Base-by-base conservation (phyloP, 1,284 basidiomycete species). In the Xerocomus amazonicus region DNA sequence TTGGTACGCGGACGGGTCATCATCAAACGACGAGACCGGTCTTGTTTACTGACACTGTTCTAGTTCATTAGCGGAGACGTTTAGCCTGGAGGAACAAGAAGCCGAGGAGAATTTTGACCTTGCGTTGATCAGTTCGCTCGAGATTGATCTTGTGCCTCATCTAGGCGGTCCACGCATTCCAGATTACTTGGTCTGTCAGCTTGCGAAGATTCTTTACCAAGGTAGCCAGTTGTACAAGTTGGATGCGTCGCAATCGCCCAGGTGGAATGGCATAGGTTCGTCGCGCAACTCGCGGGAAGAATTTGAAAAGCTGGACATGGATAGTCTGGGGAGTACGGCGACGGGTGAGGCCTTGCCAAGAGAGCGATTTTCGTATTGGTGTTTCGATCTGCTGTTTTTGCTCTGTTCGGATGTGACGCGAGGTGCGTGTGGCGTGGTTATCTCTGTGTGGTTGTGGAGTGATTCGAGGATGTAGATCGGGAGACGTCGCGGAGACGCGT, bases 351-450 rank as follows among this genome's bases (percentile, higher is more conserved):
- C 82, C 23, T 71, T 87, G 35, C 81, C 86, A 1, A 76, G 90
- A 42, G 94, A 98, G 67, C 75, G 87, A 9, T 92, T 94, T 62
- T 86, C 89, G 8, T 97, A 93, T 70, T 97, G 94, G 93, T 93
- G 90, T 58, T 88, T 97, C 54, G 92, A 97, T 60, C 70, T 96
- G 23, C 68, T 98, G 14, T 93, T 97, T 66, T 66, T 88, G 54
- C 76, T 90, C 23, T 92, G 88, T 59, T 85, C 85, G 0, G 73
- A 82, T 56, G 71, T 73, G 0, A 79, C 77, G 1, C 74, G 74
- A 69, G 84, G 88, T 87, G 51, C 32, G 43, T 51, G 26, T 4
- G 6, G 10, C 17, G 12, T 31, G 31, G 17, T 17, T n/a, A 5
- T 27, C 4, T 17, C 12, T 9, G 1, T 37, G 36, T 3, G 16